These are phyloP conservation scores for Ramaria rubella DNA, from an alignment of 768 basidiomycete species.

Conservation along the genomic window DNA sequence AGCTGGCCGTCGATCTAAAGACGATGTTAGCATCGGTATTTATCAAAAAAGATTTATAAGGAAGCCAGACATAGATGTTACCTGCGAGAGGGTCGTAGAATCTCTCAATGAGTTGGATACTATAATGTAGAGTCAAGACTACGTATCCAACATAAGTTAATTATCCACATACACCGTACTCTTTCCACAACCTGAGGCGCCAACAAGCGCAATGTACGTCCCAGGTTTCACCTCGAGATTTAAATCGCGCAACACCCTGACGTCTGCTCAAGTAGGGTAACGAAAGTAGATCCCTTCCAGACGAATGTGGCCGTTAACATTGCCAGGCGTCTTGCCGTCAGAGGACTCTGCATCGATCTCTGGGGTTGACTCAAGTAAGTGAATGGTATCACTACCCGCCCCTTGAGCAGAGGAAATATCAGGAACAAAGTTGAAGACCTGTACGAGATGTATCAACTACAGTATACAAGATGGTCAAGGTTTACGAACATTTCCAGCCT, in stretches of 20 bases:
- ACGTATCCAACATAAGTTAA: background rate
- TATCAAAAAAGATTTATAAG: slow-evolving; percentile 3
- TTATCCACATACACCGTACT: slow-evolving; percentile 56
- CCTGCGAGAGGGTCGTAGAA: slow-evolving; percentile 80
- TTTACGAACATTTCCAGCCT: slow-evolving; percentile 63
- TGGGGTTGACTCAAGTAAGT: slow-evolving; percentile 63
- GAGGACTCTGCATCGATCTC: slow-evolving; percentile 77
- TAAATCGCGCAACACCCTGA: slow-evolving; percentile 76
- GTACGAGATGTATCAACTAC: background rate
- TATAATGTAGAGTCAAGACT: slow-evolving; percentile 22
- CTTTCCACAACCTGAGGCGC: slow-evolving; percentile 77
- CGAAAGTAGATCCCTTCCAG: slow-evolving; percentile 83
- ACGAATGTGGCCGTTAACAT: slow-evolving; percentile 57
- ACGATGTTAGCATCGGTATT: slow-evolving; percentile 1
- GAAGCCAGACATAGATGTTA: slow-evolving; percentile 46
- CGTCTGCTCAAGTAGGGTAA: slow-evolving; percentile 81
- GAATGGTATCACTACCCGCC: slow-evolving; percentile 69
- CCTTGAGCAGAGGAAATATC: slow-evolving; percentile 81
- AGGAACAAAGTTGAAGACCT: slow-evolving; percentile 74
- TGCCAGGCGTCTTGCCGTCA: slow-evolving; percentile 48
- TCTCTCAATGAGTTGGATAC: slow-evolving; percentile 76
- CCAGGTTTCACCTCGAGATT: slow-evolving; percentile 66
- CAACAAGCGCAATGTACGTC: slow-evolving; percentile 76
- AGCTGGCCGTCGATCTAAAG: slow-evolving; percentile 63
- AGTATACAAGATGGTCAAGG: background rate